Base-by-base conservation (phyloP, 495 filamentous ascomycete genomes). In the Hamigera avellanea region DNA sequence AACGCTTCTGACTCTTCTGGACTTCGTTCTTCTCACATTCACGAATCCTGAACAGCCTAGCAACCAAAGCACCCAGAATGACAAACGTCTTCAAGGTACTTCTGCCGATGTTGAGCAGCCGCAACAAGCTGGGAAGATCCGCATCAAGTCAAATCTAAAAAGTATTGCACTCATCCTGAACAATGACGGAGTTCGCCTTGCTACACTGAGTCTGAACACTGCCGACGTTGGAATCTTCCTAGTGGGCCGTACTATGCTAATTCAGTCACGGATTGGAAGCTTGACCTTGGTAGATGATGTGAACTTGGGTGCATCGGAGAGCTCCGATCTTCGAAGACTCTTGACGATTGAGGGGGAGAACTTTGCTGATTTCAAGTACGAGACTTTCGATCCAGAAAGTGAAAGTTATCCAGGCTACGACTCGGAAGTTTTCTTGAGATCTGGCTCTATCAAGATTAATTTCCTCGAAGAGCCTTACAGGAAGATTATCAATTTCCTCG, bases 401-500 rank as follows among this genome's bases (percentile, higher is more conserved):
- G 65, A 79, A 10, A 62, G 62, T 8, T 95, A 95, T 46, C 91
- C 91, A 10, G 91, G 91, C n/a, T 95, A 95, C 54, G 88, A 95
- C 48, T 88, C 83, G 2, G 86, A 86, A 13, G 76, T 98, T 19
- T 86, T 76, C 52, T 61, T 98, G 10, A 75, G 87, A 16, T 86
- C 91, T 19, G 91, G 87, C 4, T 96, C 91, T 0, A 80, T 98
- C 54, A 95, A 91, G 57, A 69, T 98, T 53, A 95, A 95, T 52
- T 96, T 98, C 52, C 56, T 95, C 6, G 86, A 93, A 45, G 91
- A 96, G 53, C 91, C 91, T 3, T 96, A 95, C 64, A 81, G 93
- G 28, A 96, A 96, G 61, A 98, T 98, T 41, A 84, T 96, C 59
- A 83, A 94, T 50, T 98, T 96, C 59, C 67, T 87, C 19, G 84